These are phyloP conservation scores for Mucor saturninus DNA, from an alignment of 371 early-diverging fungal genomes.

Conservation along the genomic window DNA sequence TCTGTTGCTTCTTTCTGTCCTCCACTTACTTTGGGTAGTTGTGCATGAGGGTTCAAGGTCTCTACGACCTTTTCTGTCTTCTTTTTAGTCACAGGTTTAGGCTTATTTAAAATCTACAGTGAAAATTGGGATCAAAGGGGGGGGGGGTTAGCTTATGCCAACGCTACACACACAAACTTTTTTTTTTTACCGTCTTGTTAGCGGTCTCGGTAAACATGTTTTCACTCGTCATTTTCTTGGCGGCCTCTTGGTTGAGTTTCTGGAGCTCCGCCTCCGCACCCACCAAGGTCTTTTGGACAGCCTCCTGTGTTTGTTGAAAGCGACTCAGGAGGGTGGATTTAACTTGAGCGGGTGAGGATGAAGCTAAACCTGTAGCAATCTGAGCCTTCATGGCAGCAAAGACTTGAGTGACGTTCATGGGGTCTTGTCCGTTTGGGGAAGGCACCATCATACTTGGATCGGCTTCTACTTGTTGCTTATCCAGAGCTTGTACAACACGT, in stretches of 20 bases:
- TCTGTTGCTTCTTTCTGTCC: neutral
- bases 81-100: conserved; percentile 29
- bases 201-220: conserved; percentile 78
- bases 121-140: neutral
- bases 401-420: conserved; percentile 20
- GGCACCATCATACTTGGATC: conserved; percentile 13
- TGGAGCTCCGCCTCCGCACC: neutral
- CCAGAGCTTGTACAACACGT: conserved; percentile 9
- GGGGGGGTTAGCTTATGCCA: neutral
- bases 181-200: conserved; percentile 65
- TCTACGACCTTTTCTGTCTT: conserved; percentile 62
- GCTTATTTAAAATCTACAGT: conserved; percentile 57
- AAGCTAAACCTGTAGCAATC: conserved; percentile 31
- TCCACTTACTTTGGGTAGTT: conserved; percentile 43
- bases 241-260: conserved; percentile 66
- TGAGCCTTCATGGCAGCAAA: conserved; percentile 30
- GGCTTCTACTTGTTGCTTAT: conserved; percentile 14
- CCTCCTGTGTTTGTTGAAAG: conserved; percentile 28
- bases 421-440: neutral
- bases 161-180: neutral
- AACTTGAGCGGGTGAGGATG: conserved; percentile 28
- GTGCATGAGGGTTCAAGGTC: conserved; percentile 71
- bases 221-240: conserved; percentile 78
- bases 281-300: conserved; percentile 18
- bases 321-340: conserved; percentile 30